Evolutionary conservation across 495 filamentous ascomycete genomes (phyloP), one percentile per base, ranked within the genome.

Genomic region (Penicillium goetzii): DNA sequence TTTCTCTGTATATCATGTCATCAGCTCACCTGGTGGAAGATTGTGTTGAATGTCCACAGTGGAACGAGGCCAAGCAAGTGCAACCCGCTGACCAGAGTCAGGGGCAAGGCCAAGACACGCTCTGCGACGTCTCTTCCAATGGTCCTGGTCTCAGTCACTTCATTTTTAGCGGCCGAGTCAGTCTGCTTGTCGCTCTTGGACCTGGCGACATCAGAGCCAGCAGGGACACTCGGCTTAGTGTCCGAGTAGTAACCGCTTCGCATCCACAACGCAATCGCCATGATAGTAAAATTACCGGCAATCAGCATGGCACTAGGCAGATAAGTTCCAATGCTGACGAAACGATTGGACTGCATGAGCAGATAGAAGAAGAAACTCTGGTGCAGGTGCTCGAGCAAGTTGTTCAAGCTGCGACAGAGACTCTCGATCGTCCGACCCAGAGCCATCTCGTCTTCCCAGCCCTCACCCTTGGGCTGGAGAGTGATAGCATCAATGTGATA

Each of bases 291-390:
- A 72, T 93, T 97, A 25, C 84, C 89, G 9, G 96, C 96, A 59
- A 99, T 84, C 30, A 97, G 77, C 96, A 99, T 98, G 8, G 93
- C 95, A 74, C 92, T 96, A 5, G 96, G 95, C 6, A 99, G 81
- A 69, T 99, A 99, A 1, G 95, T 99, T 21, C 95, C 95, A 63
- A 99, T 99, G 74, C 94, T 97, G 58, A 98, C 96, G 74, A 98
- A 99, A 9, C 93, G 86, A 57, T 95, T 89, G 19, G 87, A 82
- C 58, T 92, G 88, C 85, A 99, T 92, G 19, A 99, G 85, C 26
- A 99, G 79, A 74, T 99, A 99, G 79, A 99, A 98, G 83, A 99
- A 99, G 83, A 98, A 99, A 71, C 92, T 97, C 80, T 99, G 95
- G 71, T 99, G 95, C 63, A 99, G 85, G 74, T 98, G 93, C 77